phyloP scores from a whole-genome alignment of 2,329 filamentous ascomycete species.

The Sclerotinia borealis region DNA sequence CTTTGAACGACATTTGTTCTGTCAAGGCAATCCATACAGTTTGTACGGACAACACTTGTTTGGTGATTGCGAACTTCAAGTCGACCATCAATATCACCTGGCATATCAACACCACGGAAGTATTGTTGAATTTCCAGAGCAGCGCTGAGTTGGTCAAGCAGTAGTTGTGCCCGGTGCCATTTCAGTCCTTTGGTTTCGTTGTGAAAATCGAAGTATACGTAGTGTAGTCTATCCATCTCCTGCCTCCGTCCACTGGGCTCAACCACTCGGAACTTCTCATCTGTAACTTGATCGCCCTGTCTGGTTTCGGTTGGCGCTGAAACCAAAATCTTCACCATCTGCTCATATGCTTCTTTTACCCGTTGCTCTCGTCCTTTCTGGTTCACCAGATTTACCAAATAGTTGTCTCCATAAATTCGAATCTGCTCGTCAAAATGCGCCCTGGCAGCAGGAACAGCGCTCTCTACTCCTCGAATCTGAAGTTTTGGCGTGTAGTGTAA shows the following conservation, averaged over 20 bases:
- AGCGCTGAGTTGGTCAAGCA: conserved; percentile 75
- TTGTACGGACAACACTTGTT: conserved; percentile 87
- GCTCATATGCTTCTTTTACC: conserved; percentile 90
- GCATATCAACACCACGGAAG: conserved; percentile 86
- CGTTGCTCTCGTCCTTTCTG: conserved; percentile 85
- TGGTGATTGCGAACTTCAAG: conserved; percentile 78
- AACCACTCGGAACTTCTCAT: conserved; percentile 77
- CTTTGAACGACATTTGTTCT: conserved; percentile 97
- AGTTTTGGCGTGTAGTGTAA: conserved; percentile 87
- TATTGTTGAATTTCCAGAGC: conserved; percentile 77
- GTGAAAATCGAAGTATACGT: conserved; percentile 98
- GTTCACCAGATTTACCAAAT: conserved; percentile 94
- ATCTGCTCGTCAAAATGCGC: conserved; percentile 95
- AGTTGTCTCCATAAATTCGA: conserved; percentile 88
- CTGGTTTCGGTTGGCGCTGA: conserved; percentile 60
- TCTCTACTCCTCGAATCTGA: conserved; percentile 78
- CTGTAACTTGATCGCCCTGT: conserved; percentile 58
- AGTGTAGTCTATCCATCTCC: conserved; percentile 80
- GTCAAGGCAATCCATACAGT: conserved; percentile 99
- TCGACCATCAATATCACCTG: conserved; percentile 60
- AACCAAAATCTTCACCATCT: conserved; percentile 73
- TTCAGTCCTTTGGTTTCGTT: conserved; percentile 92
- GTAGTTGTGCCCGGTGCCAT: conserved; percentile 84
- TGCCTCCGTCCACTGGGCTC: conserved; percentile 54
- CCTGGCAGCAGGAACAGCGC: conserved; percentile 69